These are phyloP conservation scores for Penicillium aurantiogriseum DNA, from an alignment of 2,329 filamentous ascomycete genomes.

Conservation along the genomic window DNA sequence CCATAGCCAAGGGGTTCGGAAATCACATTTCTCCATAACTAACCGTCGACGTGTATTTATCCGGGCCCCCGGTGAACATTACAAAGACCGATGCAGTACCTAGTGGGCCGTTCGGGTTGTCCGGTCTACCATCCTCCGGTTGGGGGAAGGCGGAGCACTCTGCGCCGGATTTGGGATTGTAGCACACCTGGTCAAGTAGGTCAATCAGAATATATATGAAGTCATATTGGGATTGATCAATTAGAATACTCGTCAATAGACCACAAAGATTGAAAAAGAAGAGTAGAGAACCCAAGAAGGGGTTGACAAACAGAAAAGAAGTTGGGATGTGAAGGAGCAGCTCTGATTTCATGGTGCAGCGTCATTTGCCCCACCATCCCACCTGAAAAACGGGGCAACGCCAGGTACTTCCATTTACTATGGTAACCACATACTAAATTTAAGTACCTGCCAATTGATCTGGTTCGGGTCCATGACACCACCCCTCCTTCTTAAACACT, in stretches of 20 bases:
- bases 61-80: constrained; percentile 26
- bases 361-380: constrained; percentile 29
- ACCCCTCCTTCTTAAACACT: constrained; percentile 26
- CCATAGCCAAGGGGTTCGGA: not conserved
- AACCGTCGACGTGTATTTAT: constrained; percentile 24
- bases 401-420: constrained; percentile 17
- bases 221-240: too few species aligned
- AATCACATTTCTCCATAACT: not conserved
- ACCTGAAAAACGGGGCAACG: constrained; percentile 10
- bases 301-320: not conserved
- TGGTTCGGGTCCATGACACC: constrained; percentile 17
- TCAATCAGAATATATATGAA: not conserved
- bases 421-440: not conserved
- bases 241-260: not conserved
- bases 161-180: constrained; percentile 26
- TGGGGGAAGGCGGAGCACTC: constrained; percentile 33
- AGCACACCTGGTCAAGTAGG: not conserved
- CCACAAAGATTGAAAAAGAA: not conserved
- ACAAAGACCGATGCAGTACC: constrained; percentile 17
- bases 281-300: not conserved
- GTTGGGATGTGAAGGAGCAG: not conserved
- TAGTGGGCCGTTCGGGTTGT: constrained; percentile 23
- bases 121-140: constrained; percentile 30
- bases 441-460: constrained; percentile 16
- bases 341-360: constrained; percentile 24